These are phyloP conservation scores for Aspergillus bridgeri DNA, from an alignment of 495 filamentous ascomycete species.

Conservation along the genomic window DNA sequence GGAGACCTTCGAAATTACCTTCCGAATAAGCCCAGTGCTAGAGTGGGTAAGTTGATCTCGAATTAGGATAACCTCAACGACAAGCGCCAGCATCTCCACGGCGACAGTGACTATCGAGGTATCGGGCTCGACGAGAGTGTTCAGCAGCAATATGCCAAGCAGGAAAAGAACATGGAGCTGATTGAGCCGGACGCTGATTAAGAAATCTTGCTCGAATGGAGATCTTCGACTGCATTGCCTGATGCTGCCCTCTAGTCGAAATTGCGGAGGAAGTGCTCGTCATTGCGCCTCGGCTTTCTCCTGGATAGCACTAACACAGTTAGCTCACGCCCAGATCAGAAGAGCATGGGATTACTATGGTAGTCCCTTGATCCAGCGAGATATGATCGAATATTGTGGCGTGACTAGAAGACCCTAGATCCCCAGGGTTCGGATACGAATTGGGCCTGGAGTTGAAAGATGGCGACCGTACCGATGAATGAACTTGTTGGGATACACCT, in stretches of 20 bases:
- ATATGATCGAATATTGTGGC: constrained; percentile 42
- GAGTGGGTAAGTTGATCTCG: constrained; percentile 39
- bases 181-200: constrained; percentile 36
- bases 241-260: constrained; percentile 25
- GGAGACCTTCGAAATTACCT: constrained; percentile 18
- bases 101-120: constrained; percentile 28
- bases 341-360: background rate
- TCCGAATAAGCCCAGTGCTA: constrained; percentile 42
- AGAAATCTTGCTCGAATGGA: constrained; percentile 33
- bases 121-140: constrained; percentile 32
- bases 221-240: constrained; percentile 19
- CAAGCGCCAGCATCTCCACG: constrained; percentile 33
- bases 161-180: constrained; percentile 41
- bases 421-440: constrained; percentile 43
- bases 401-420: constrained; percentile 42
- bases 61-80: constrained; percentile 36
- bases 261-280: constrained; percentile 25
- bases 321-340: too few species aligned
- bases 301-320: constrained; percentile 21
- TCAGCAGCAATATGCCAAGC: constrained; percentile 28
- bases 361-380: constrained; percentile 20
- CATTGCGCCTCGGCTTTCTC: constrained; percentile 25
- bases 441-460: constrained; percentile 24
- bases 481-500: constrained; percentile 11
- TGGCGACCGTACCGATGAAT: constrained; percentile 21